These are phyloP conservation scores for Globisporangium apiculatum DNA, from an alignment of 352 stramenopile species.

Conservation along the genomic window DNA sequence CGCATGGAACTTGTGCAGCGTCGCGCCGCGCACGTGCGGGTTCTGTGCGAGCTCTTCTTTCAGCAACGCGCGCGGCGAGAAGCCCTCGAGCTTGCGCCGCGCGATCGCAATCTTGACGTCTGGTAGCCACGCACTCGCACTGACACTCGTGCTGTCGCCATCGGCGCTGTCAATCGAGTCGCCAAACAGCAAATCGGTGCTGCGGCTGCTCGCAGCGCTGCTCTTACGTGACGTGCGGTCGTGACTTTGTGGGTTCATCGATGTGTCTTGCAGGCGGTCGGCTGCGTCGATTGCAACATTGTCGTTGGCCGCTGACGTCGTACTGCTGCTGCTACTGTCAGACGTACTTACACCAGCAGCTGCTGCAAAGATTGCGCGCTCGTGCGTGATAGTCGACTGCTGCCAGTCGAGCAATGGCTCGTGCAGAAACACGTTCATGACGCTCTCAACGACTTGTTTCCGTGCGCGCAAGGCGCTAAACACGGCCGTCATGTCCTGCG, in stretches of 20 bases:
- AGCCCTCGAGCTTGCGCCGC: slow-evolving; percentile 62
- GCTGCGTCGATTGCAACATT: background rate
- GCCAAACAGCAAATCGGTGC: background rate
- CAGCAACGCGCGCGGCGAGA: slow-evolving; percentile 57
- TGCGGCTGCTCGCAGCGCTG: background rate
- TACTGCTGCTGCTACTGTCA: slow-evolving; percentile 1
- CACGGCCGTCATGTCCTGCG: slow-evolving; percentile 80
- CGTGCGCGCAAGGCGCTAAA: slow-evolving; percentile 80
- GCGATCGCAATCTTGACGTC: slow-evolving; percentile 76
- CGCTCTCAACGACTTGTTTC: slow-evolving; percentile 77
- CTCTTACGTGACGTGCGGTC: background rate
- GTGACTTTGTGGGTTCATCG: background rate
- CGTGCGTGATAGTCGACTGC: slow-evolving; percentile 53
- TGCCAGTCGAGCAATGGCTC: slow-evolving; percentile 90
- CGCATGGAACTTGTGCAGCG: slow-evolving; percentile 49
- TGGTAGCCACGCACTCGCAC: slow-evolving; percentile 40
- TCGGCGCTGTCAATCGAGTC: slow-evolving; percentile 4
- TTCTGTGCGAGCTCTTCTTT: slow-evolving; percentile 77
- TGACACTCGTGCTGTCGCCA: background rate
- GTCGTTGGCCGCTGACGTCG: background rate
- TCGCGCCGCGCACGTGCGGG: slow-evolving; percentile 39
- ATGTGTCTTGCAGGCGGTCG: background rate
- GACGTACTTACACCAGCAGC: background rate
- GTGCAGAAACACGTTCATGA: slow-evolving; percentile 90
- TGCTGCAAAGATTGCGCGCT: slow-evolving; percentile 44